Percentiles rank a stretch among this genome's conserved stretches.
Conservation (phyloP, 2,329 filamentous ascomycete genomes). For the Diaporthe vexans region DNA sequence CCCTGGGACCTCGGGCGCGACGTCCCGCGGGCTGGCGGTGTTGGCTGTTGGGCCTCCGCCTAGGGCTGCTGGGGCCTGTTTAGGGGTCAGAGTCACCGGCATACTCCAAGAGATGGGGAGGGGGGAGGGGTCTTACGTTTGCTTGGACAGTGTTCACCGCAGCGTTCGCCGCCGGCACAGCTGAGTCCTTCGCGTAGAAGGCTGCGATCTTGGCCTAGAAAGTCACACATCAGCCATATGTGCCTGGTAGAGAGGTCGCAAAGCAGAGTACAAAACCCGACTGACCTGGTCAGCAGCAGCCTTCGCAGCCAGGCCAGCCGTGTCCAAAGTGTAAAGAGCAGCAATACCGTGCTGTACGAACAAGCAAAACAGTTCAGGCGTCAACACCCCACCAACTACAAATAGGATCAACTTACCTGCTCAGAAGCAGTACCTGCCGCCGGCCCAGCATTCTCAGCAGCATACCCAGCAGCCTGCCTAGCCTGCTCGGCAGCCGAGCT, state of each 20-base stretch:
- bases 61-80: conserved; percentile 8
- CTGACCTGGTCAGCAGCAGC: conserved; percentile 21
- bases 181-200: conserved; percentile 24
- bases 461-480: conserved; percentile 20
- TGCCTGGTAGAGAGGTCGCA: too few relatives aligned
- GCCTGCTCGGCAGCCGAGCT: conserved; percentile 31
- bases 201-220: conserved; percentile 8
- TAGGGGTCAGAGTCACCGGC: too few relatives aligned
- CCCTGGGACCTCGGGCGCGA: conserved; percentile 65
- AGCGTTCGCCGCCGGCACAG: not conserved
- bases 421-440: conserved; percentile 4
- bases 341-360: not conserved
- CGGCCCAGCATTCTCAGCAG: conserved; percentile 8
- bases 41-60: not conserved
- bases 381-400: too few relatives aligned
- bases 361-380: too few relatives aligned
- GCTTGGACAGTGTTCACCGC: conserved; percentile 16
- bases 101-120: too few relatives aligned
- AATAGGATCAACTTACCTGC: not conserved
- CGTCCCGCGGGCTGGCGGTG: conserved; percentile 45
- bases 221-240: not conserved
- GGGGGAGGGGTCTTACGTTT: conserved; percentile 27
- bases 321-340: conserved; percentile 1
- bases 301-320: not conserved
- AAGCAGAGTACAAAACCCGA: too few relatives aligned